Evolutionary conservation across 106 monocot genomes (phyloP), one percentile per base, ranked within the genome.

Genomic region (Dendrobium chrysotoxum): DNA sequence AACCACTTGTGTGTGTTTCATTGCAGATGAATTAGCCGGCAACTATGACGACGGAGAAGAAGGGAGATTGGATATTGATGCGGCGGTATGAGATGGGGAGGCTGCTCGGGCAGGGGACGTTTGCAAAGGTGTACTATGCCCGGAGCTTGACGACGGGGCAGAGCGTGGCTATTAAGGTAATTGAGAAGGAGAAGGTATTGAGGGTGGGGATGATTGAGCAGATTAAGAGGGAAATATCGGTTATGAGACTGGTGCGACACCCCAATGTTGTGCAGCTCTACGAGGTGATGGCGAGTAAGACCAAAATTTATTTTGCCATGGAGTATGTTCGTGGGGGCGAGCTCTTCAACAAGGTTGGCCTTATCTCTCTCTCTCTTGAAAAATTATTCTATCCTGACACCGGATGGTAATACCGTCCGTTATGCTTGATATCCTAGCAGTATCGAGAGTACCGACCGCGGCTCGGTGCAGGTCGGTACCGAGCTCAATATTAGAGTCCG

Each of bases 281-380:
- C 16, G 92, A 92, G 82, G 89, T 92, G 77, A 92, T 92, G 92
- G 91, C 91, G n/a, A 91, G 81, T 85, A 92, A 92, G 82, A 89
- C 79, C 77, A 89, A 89, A 79, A 92, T 89, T 73, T 92, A 92
- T 78, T 92, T 92, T 44, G 89, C 75, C 66, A 92, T 92, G 92
- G 89, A 92, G 85, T 89, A 82, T 8, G 89, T 89, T n/a, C 75
- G 77, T 26, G 92, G 92, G 9, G 89, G 89, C 10, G 92, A 92
- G 87, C 89, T 92, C 39, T 92, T 92, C 86, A 58, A 54, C 78
- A 89, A 85, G 85, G 71, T 71, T 28, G 50, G 50, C 13, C 13
- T 50, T 50, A 15, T 50, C 0, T 50, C 15, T 50, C 3, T 50
- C 13, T 50, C 3, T 50, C 13, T 50, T n/a, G n/a, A n/a, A n/a